Evolutionary conservation across 2,329 filamentous ascomycete species (phyloP).

Genomic region (Paraphoma sp.): DNA sequence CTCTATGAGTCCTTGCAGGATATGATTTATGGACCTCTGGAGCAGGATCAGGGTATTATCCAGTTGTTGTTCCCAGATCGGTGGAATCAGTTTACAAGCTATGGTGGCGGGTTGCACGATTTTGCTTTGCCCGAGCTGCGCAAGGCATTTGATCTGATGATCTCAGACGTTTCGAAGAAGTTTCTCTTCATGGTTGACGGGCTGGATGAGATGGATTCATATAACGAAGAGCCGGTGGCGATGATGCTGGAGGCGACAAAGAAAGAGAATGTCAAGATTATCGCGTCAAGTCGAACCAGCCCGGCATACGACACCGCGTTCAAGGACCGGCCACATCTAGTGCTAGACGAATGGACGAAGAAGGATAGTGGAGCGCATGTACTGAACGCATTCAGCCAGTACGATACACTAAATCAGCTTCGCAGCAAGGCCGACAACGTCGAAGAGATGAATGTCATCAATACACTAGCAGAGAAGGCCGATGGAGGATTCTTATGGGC

Average conservation of each 20-base stretch:
- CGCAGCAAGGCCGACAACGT: conserved; percentile 26
- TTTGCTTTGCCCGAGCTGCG: conserved; percentile 30
- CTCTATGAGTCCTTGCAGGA: conserved; percentile 41
- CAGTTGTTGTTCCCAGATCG: conserved; percentile 34
- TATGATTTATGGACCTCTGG: conserved; percentile 39
- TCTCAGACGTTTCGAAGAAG: conserved; percentile 36
- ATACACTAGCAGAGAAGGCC: conserved; percentile 29
- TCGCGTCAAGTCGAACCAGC: conserved; percentile 36
- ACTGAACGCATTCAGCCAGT: conserved; percentile 18
- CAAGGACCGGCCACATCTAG: conserved; percentile 25
- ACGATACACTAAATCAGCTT: conserved; percentile 28
- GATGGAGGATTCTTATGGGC: conserved; percentile 37
- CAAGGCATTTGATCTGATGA: conserved; percentile 32
- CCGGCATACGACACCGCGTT: conserved; percentile 30
- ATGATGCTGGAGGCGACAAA: conserved; percentile 21
- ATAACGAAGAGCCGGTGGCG: conserved; percentile 27
- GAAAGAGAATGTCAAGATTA: conserved; percentile 40
- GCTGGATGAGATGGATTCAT: conserved; percentile 37
- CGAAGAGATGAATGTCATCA: conserved; percentile 28
- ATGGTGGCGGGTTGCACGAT: conserved; percentile 31
- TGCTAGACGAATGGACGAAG: conserved; percentile 29
- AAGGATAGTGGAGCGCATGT: conserved; percentile 28
- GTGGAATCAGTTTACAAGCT: conserved; percentile 38
- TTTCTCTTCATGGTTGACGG: conserved; percentile 43
- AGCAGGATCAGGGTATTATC: conserved; percentile 30